Percentiles rank a stretch among this genome's conserved stretches.
Conservation (phyloP, 1,284 basidiomycete species). For the Lignosus rhinocerotis region DNA sequence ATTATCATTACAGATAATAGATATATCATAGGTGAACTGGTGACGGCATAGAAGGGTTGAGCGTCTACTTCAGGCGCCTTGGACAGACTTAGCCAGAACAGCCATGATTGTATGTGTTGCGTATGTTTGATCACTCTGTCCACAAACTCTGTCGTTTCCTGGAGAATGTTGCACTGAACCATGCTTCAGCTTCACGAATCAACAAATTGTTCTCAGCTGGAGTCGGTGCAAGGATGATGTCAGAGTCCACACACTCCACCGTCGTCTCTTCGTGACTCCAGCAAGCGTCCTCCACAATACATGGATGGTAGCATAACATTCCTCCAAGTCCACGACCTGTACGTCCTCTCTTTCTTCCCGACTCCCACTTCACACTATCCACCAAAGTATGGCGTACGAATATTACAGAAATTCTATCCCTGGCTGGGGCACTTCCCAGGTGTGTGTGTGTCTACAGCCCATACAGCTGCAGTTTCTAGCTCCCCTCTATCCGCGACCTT, state of each 20-base stretch:
- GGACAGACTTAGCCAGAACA: too few relatives aligned
- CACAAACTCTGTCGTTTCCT: too few relatives aligned
- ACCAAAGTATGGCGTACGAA: slow-evolving; percentile 24
- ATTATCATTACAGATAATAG: too few relatives aligned
- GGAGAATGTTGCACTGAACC: too few relatives aligned
- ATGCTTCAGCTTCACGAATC: too few relatives aligned
- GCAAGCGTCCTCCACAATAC: background rate
- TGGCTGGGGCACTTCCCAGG: slow-evolving; percentile 29
- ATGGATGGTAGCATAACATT: background rate
- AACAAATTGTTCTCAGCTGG: too few relatives aligned
- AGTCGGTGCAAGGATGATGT: background rate
- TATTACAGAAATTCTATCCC: slow-evolving; percentile 26
- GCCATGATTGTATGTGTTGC: too few relatives aligned
- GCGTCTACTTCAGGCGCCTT: too few relatives aligned
- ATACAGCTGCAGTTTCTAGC: too few relatives aligned
- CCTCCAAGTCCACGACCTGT: background rate
- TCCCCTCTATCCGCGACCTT: background rate
- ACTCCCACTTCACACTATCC: background rate
- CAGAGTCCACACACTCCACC: background rate
- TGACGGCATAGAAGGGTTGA: too few relatives aligned
- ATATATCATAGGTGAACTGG: too few relatives aligned
- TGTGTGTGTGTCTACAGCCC: slow-evolving; percentile 15
- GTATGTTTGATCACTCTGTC: too few relatives aligned
- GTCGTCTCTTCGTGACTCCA: background rate
- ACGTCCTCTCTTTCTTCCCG: background rate